Conservation (phyloP, 345 rosid species). For the Brassica juncea region DNA sequence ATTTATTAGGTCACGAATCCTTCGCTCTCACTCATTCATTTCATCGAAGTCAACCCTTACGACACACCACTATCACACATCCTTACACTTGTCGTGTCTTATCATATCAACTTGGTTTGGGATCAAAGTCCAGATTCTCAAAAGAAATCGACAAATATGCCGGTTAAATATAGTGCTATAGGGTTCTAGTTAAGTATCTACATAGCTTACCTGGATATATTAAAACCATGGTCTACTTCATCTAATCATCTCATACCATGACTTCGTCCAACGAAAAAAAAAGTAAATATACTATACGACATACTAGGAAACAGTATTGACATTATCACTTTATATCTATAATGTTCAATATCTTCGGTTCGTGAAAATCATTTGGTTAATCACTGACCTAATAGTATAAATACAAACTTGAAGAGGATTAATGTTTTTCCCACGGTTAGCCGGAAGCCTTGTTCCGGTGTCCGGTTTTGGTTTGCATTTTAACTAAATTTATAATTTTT, state of each 20-base stretch:
- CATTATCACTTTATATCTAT: neutral
- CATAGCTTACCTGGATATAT: neutral
- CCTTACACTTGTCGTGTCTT: slow-evolving; percentile 25
- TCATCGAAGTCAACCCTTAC: slow-evolving; percentile 19
- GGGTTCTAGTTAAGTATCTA: neutral
- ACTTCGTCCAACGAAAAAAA: neutral
- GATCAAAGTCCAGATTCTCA: neutral
- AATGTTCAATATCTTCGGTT: neutral
- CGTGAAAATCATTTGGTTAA: neutral
- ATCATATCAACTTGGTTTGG: neutral
- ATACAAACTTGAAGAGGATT: neutral
- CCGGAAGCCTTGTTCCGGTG: too few species aligned
- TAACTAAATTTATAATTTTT: too few species aligned
- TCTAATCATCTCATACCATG: neutral
- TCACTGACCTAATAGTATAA: neutral
- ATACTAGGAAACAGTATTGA: neutral
- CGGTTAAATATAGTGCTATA: neutral
- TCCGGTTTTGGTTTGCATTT: too few species aligned
- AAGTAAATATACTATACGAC: neutral
- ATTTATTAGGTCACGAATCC: slow-evolving; percentile 27
- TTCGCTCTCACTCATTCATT: neutral
- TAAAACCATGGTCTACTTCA: neutral
- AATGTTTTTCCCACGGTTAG: too few species aligned
- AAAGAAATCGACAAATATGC: neutral
- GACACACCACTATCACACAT: slow-evolving; percentile 26